phyloP scores from a whole-genome alignment of 495 filamentous ascomycete genomes.

The Aspergillus sclerotiicarbonarius region DNA sequence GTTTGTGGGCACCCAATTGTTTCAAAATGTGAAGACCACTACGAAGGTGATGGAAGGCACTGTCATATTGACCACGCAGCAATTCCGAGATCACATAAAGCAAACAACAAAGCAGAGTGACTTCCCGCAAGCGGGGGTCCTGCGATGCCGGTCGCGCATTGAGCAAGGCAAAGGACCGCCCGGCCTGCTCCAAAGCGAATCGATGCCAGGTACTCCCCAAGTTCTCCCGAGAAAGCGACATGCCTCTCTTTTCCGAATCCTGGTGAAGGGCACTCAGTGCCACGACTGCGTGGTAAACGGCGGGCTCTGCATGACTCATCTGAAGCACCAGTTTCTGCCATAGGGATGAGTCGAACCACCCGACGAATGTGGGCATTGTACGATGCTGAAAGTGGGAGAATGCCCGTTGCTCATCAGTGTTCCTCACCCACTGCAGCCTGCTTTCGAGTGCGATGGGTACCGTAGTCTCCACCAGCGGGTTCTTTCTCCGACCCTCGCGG shows the following conservation, averaged over 20 bases:
- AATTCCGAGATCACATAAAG: slow-evolving; percentile 24
- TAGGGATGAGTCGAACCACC: slow-evolving; percentile 41
- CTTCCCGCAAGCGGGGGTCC: slow-evolving; percentile 20
- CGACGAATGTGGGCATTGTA: slow-evolving; percentile 42
- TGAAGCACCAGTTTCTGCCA: slow-evolving; percentile 51
- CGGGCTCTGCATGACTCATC: slow-evolving; percentile 42
- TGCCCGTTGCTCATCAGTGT: slow-evolving; percentile 17
- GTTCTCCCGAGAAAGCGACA: slow-evolving; percentile 15
- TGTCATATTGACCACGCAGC: slow-evolving; percentile 21
- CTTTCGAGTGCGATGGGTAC: background rate
- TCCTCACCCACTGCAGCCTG: background rate
- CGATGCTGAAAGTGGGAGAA: slow-evolving; percentile 40
- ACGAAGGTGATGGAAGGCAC: slow-evolving; percentile 18
- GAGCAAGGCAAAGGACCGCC: slow-evolving; percentile 14
- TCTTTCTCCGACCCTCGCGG: background rate
- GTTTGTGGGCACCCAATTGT: background rate
- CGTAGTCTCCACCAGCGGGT: background rate
- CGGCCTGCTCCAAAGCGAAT: slow-evolving; percentile 23
- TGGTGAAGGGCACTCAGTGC: slow-evolving; percentile 47
- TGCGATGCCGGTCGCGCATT: slow-evolving; percentile 16
- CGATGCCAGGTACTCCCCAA: slow-evolving; percentile 16
- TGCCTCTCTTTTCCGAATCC: slow-evolving; percentile 17
- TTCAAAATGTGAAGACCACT: slow-evolving; percentile 17
- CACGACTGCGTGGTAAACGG: slow-evolving; percentile 51
- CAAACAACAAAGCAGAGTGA: slow-evolving; percentile 23